Conservation (phyloP, 2,329 filamentous ascomycete genomes). For the Colletotrichum brevisporum region DNA sequence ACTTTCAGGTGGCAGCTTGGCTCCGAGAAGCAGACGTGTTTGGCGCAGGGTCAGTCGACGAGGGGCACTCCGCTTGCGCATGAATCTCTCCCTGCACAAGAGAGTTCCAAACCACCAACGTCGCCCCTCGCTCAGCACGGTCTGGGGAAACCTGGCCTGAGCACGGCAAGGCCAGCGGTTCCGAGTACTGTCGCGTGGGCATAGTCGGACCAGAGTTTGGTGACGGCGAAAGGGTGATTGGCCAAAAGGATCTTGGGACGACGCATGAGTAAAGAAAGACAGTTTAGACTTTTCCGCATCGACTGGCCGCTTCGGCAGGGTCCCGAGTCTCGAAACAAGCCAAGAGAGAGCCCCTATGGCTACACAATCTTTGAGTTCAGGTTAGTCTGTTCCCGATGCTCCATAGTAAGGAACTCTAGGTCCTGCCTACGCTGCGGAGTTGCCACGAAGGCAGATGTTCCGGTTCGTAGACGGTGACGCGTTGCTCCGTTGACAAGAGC, state of each 20-base stretch:
- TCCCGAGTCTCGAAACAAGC: not conserved
- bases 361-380: slow-evolving; percentile 4
- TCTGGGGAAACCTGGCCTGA: not conserved
- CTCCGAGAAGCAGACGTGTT: not conserved
- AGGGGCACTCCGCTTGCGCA: not conserved
- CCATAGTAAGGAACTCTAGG: too few relatives aligned
- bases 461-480: too few relatives aligned
- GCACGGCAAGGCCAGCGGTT: too few relatives aligned
- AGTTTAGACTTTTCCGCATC: slow-evolving; percentile 5
- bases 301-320: not conserved
- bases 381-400: slow-evolving; percentile 3
- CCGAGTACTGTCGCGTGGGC: too few relatives aligned
- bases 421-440: too few relatives aligned
- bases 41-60: not conserved
- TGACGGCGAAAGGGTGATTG: too few relatives aligned
- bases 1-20: slow-evolving; percentile 1
- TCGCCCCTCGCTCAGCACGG: not conserved
- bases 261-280: not conserved
- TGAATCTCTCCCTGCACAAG: not conserved
- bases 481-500: too few relatives aligned
- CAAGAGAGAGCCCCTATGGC: not conserved
- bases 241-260: not conserved
- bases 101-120: not conserved
- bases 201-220: too few relatives aligned
- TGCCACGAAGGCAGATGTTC: too few relatives aligned